These are phyloP conservation scores for Claviceps capensis DNA, from an alignment of 2,329 filamentous ascomycete species.

Conservation along the genomic window DNA sequence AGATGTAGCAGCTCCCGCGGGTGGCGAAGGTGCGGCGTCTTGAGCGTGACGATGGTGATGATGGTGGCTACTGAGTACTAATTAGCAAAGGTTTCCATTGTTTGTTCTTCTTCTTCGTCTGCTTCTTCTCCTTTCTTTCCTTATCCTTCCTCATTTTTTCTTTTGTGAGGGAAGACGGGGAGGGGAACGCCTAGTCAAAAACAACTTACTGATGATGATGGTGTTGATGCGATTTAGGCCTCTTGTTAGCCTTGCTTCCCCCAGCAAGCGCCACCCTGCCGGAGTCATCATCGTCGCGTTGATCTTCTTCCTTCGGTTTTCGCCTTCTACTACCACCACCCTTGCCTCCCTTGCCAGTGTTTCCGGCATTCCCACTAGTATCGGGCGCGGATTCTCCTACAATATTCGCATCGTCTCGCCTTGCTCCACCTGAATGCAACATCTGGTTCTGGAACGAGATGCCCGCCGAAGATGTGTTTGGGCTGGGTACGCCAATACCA, in stretches of 20 bases:
- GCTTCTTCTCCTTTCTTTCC: not conserved
- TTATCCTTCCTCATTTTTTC: not conserved
- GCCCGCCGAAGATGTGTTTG: conserved; percentile 26
- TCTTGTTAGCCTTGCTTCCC: conserved; percentile 43
- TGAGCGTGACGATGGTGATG: conserved; percentile 44
- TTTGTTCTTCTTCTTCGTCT: not conserved
- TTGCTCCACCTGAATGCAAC: conserved; percentile 19
- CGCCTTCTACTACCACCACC: conserved; percentile 37
- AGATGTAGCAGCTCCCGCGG: conserved; percentile 28
- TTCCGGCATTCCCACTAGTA: conserved; percentile 26
- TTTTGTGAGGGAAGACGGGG: not conserved
- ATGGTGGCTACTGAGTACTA: conserved; percentile 25
- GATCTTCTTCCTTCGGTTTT: conserved; percentile 66
- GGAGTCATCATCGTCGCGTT: conserved; percentile 51
- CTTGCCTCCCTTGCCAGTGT: conserved; percentile 33
- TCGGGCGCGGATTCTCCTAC: conserved; percentile 29
- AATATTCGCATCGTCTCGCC: conserved; percentile 39
- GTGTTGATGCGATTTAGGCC: conserved; percentile 51
- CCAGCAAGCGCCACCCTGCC: conserved; percentile 47
- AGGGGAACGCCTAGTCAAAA: not conserved
- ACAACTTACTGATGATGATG: conserved; percentile 52
- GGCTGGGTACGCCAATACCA: conserved; percentile 37
- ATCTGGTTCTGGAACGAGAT: conserved; percentile 27
- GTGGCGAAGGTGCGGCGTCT: conserved; percentile 31
- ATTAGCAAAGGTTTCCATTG: conserved; percentile 9